Base-by-base conservation (phyloP, 139 green algal species). In the Tetraselmis chui region DNA sequence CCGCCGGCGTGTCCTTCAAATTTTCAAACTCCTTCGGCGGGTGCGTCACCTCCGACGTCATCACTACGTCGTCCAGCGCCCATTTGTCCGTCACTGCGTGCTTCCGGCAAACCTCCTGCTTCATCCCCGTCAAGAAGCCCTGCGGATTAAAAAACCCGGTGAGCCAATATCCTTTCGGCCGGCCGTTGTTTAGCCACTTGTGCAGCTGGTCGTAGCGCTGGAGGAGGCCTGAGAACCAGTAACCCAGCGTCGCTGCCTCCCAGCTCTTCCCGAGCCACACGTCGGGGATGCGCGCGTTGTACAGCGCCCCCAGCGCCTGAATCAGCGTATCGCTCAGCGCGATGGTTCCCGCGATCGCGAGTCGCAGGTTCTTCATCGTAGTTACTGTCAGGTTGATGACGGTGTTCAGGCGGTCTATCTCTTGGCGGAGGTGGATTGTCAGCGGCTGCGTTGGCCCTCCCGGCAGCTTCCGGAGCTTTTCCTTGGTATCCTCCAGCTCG, bases 61-160 rank as follows among this genome's bases (percentile, higher is more conserved):
- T 95, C 5, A 97, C 92, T 30, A 99, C 93, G 81, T 97, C 94
- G 85, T 99, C 96, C 80, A 99, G 86, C 25, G 94, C 93, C 94
- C 95, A 98, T 85, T 96, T 96, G 85, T 97, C 95, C n/a, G 86
- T 87, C 2, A 45, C 29, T 1, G 95, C 89, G 79, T 97, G 93
- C 85, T 92, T 93, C 59, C 95, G 91, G 76, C 90, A 93, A 28
- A 97, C 93, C 87, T 98, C 94, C 87, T 98, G 94, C 89, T 97
- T 96, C 90, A 97, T 94, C 58, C 93, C 94, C 0, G 94, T 98
- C 59, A 97, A 87, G 90, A 98, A 97, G 85, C 92, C 94, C 81
- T 95, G 91, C 1, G 94, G 95, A 90, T 99, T 99, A 92, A 97
- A 98, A 87, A 98, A 97, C 67, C 95, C 96, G 27, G 93, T 95